Conservation (phyloP, 2,329 filamentous ascomycete genomes). For the Trichoderma sp. region DNA sequence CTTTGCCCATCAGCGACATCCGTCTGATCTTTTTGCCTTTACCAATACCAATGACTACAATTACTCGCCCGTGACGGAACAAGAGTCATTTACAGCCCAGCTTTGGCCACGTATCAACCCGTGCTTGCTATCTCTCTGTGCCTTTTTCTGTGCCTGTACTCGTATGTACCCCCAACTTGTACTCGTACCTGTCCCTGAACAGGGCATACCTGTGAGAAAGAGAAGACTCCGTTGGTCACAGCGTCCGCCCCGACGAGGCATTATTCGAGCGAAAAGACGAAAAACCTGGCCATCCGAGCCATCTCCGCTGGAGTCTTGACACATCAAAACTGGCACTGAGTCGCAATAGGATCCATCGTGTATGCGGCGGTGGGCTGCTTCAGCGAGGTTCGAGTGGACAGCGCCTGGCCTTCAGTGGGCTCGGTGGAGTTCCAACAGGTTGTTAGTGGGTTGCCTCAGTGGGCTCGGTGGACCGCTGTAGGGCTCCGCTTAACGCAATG, state of each 20-base stretch:
- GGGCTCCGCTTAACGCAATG: constrained; percentile 3
- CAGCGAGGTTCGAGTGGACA: neutral
- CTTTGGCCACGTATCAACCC: neutral
- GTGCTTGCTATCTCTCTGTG: neutral
- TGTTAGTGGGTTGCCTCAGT: neutral
- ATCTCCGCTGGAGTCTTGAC: constrained; percentile 19
- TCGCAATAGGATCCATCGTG: constrained; percentile 13
- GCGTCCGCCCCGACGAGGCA: constrained; percentile 15
- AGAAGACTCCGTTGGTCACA: constrained; percentile 3
- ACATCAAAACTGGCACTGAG: constrained; percentile 23
- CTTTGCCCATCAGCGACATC: neutral
- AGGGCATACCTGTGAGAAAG: constrained; percentile 1
- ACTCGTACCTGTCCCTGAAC: neutral
- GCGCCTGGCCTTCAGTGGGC: neutral
- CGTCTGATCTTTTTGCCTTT: neutral
- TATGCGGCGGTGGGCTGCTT: neutral
- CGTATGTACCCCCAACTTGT: neutral
- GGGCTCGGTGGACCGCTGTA: neutral
- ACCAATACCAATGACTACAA: neutral
- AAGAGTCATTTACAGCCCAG: neutral
- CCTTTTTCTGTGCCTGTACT: neutral
- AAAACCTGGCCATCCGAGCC: constrained; percentile 17
- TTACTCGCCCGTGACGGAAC: neutral
- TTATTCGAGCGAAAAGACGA: constrained; percentile 8
- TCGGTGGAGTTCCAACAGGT: neutral